These are phyloP conservation scores for Podospora pseudopauciseta DNA, from an alignment of 495 filamentous ascomycete genomes.

Conservation along the genomic window DNA sequence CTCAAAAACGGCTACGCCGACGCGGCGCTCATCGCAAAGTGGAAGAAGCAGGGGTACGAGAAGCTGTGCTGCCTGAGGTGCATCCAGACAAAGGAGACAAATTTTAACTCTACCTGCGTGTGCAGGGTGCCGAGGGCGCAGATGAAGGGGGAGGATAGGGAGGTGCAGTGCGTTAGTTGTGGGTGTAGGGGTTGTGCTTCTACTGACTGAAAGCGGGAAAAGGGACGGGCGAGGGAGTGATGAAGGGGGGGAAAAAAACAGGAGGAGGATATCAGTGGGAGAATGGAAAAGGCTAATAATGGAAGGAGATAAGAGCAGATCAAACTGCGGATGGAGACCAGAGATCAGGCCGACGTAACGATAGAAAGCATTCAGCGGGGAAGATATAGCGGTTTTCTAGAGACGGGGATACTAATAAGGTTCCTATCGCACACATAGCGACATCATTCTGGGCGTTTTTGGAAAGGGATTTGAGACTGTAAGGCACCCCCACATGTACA, in stretches of 20 bases:
- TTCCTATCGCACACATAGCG: neutral
- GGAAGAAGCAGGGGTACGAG: constrained; percentile 99
- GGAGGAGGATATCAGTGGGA: neutral
- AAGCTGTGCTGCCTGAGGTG: constrained; percentile 96
- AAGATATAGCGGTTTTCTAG: neutral
- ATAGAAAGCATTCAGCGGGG: neutral
- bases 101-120: constrained; percentile 96
- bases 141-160: constrained; percentile 77
- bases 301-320: no score
- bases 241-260: no score
- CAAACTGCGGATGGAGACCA: no score
- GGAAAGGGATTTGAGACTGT: neutral
- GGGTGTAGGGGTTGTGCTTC: constrained; percentile 90
- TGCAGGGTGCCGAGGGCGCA: constrained; percentile 92
- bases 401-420: neutral
- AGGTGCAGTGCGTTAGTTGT: constrained; percentile 92
- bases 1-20: constrained; percentile 97
- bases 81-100: constrained; percentile 98
- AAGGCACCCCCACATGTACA: neutral
- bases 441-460: neutral
- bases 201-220: constrained; percentile 57
- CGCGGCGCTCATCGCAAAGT: constrained; percentile 92
- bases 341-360: no score
- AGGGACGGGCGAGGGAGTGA: neutral
- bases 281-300: neutral